These are phyloP conservation scores for Cairneyella variabilis DNA, from an alignment of 495 filamentous ascomycete genomes.

Conservation along the genomic window DNA sequence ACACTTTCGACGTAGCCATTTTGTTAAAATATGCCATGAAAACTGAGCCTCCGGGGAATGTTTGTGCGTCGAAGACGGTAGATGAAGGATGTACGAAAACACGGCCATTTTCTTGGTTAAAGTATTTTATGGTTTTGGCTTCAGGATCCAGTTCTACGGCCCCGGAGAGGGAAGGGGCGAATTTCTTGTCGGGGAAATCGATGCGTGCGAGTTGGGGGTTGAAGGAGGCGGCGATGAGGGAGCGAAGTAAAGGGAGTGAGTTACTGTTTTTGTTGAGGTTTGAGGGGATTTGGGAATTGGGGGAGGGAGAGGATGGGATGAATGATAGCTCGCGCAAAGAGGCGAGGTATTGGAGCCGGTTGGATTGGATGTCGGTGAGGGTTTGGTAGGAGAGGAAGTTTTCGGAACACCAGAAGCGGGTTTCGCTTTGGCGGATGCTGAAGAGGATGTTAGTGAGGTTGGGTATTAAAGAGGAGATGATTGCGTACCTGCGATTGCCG, in stretches of 20 bases:
- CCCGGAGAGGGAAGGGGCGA: conserved; percentile 75
- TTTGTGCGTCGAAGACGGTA: conserved; percentile 77
- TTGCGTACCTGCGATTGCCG: conserved; percentile 31
- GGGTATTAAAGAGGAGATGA: not conserved
- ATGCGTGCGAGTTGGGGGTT: conserved; percentile 88
- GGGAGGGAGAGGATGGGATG: conserved; percentile 40
- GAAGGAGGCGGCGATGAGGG: conserved; percentile 87
- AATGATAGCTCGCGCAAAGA: conserved; percentile 85
- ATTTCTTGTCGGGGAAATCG: conserved; percentile 91
- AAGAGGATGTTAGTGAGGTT: conserved; percentile 13
- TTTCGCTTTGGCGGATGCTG: conserved; percentile 52
- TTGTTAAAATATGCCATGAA: conserved; percentile 88
- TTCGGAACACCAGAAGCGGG: conserved; percentile 77
- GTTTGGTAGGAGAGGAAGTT: conserved; percentile 85
- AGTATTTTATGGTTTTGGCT: conserved; percentile 87
- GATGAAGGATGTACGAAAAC: conserved; percentile 91
- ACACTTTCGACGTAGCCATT: conserved; percentile 85
- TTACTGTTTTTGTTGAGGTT: conserved; percentile 39
- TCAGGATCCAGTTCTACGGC: conserved; percentile 92
- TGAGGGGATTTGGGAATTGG: too few species aligned
- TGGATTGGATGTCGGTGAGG: conserved; percentile 82
- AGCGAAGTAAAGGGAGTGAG: conserved; percentile 66
- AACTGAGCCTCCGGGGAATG: conserved; percentile 60
- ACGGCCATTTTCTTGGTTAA: conserved; percentile 76
- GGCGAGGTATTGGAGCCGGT: conserved; percentile 77